phyloP scores from a whole-genome alignment of 352 stramenopile species.

The Pythium rishiriense region DNA sequence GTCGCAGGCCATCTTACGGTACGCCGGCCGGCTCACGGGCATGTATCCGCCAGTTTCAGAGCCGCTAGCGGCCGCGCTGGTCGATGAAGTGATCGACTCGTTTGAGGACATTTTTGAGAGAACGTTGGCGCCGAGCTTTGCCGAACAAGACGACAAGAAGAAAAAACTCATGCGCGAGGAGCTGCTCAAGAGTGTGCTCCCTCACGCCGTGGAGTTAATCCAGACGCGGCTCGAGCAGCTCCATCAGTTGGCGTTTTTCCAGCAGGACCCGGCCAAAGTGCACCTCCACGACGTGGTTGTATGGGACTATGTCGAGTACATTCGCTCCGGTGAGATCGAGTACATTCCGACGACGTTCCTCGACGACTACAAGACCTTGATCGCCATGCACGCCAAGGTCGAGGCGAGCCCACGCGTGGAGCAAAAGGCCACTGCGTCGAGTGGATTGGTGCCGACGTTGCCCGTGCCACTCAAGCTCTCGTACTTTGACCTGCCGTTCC shows the following conservation, averaged over 20 bases:
- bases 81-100: slow-evolving; percentile 49
- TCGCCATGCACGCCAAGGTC: slow-evolving; percentile 10
- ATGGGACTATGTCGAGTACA: slow-evolving; percentile 14
- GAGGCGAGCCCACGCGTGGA: background rate
- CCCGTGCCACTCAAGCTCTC: slow-evolving; percentile 24
- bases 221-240: slow-evolving; percentile 1
- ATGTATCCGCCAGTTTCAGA: slow-evolving; percentile 38
- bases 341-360: slow-evolving; percentile 17
- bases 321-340: background rate
- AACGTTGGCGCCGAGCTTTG: slow-evolving; percentile 11
- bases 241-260: background rate
- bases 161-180: slow-evolving; percentile 19
- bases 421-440: slow-evolving; percentile 7
- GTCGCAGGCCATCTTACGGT: slow-evolving; percentile 33
- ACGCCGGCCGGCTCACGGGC: slow-evolving; percentile 28
- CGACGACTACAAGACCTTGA: slow-evolving; percentile 4
- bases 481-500: slow-evolving; percentile 35
- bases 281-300: slow-evolving; percentile 27
- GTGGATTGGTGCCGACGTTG: background rate
- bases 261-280: background rate
- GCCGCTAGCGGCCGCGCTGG: slow-evolving; percentile 31
- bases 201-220: background rate
- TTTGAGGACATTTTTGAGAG: slow-evolving; percentile 12
- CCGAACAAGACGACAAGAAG: slow-evolving; percentile 9
- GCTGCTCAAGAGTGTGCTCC: background rate